Percentiles rank a stretch among this genome's conserved stretches.
Evolutionary conservation across 257 asterid genomes (phyloP).

Genomic region (Solanum pennellii): DNA sequence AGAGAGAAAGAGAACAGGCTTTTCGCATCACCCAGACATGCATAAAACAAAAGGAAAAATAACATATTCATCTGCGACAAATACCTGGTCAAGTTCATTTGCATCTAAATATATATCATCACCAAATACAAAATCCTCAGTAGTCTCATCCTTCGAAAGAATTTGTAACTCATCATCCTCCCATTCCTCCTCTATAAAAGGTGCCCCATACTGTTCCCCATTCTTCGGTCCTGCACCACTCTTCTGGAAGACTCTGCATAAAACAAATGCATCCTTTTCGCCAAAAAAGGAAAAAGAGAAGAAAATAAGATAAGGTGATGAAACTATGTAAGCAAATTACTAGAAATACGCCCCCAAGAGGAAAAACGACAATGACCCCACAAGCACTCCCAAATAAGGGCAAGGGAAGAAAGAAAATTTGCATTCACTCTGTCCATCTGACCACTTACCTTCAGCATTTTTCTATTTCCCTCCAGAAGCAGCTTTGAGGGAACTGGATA

Average conservation of each 20-base stretch:
- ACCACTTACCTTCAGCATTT: not conserved
- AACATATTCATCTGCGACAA: not conserved
- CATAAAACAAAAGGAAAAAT: not conserved
- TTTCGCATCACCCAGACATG: not conserved
- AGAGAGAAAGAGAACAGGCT: not conserved
- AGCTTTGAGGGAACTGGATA: not conserved
- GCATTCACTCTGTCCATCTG: not conserved
- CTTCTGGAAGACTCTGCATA: conserved; percentile 89
- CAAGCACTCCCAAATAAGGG: not conserved
- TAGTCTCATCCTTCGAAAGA: conserved; percentile 36
- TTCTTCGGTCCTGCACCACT: conserved; percentile 98
- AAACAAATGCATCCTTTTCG: conserved; percentile 65
- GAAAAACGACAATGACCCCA: not conserved
- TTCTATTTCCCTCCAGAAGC: not conserved
- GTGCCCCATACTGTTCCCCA: conserved; percentile 96
- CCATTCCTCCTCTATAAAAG: conserved; percentile 88
- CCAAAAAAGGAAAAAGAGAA: conserved; percentile 9
- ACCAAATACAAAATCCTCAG: conserved; percentile 46
- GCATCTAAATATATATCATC: conserved; percentile 57
- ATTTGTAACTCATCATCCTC: conserved; percentile 47
- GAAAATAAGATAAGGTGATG: not conserved
- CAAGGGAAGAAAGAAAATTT: not conserved
- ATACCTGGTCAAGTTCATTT: conserved; percentile 69
- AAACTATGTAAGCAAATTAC: not conserved
- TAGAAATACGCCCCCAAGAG: not conserved